Conservation (phyloP, 2,329 filamentous ascomycete genomes). For the Penicillium sp. region DNA sequence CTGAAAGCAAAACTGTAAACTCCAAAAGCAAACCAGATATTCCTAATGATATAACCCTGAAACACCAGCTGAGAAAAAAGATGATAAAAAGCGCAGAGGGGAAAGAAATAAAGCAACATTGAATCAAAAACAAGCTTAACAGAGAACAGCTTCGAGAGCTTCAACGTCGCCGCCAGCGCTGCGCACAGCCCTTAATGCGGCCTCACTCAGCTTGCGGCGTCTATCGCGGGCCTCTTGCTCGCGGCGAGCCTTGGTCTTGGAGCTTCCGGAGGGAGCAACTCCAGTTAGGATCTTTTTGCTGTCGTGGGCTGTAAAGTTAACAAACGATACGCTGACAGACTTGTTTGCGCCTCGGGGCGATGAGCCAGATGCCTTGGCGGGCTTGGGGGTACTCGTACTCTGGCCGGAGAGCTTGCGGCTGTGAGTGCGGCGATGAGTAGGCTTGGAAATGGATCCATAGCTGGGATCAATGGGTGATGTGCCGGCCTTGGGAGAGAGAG, state of each 20-base stretch:
- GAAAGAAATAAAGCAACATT: not conserved
- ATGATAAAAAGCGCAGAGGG: slow-evolving; percentile 14
- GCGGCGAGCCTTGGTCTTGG: slow-evolving; percentile 89
- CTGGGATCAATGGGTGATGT: slow-evolving; percentile 30
- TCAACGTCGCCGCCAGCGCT: slow-evolving; percentile 48
- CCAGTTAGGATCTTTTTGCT: slow-evolving; percentile 76
- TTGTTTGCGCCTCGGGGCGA: slow-evolving; percentile 34
- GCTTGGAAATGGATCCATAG: slow-evolving; percentile 25
- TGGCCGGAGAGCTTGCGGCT: slow-evolving; percentile 42
- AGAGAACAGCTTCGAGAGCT: slow-evolving; percentile 42
- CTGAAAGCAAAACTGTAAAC: slow-evolving; percentile 17
- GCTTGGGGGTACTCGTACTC: slow-evolving; percentile 32
- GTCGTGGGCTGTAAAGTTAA: slow-evolving; percentile 86
- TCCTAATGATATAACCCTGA: slow-evolving; percentile 26
- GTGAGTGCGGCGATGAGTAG: slow-evolving; percentile 38
- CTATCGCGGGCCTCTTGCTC: slow-evolving; percentile 85
- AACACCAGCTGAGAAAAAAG: slow-evolving; percentile 23
- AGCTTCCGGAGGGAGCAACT: slow-evolving; percentile 85
- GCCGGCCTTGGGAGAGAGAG: slow-evolving; percentile 37
- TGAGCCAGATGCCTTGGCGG: slow-evolving; percentile 31
- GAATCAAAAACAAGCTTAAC: slow-evolving; percentile 23
- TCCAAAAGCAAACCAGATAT: slow-evolving; percentile 24
- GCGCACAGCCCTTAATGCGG: slow-evolving; percentile 44
- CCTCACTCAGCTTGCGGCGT: slow-evolving; percentile 50
- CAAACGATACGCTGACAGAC: slow-evolving; percentile 63